A percentile compares a stretch with the other conserved stretches of the same genome.
phyloP scores from a whole-genome alignment of 305 asterid genomes.

The Caryopteris hybrid region DNA sequence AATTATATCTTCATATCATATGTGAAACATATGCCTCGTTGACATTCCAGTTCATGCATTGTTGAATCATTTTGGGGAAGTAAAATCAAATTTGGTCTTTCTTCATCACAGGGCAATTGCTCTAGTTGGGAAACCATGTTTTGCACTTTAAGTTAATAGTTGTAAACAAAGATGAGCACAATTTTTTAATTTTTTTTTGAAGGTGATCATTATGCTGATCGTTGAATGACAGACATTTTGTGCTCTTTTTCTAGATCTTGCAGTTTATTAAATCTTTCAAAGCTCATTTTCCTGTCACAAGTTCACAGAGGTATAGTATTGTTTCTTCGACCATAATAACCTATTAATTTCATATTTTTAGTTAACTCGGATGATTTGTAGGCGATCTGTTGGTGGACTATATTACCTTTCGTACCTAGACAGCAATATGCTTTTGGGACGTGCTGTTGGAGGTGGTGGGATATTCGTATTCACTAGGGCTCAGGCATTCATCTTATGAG shows the following conservation, averaged over 20 bases:
- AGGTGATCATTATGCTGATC: not conserved
- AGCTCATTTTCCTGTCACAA: slow-evolving; percentile 64
- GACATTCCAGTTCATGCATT: not conserved
- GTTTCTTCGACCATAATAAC: not conserved
- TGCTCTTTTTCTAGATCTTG: slow-evolving; percentile 40
- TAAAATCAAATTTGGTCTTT: not conserved
- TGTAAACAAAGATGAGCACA: not conserved
- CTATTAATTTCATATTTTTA: not conserved
- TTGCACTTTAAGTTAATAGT: not conserved
- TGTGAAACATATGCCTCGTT: not conserved
- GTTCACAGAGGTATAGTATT: slow-evolving; percentile 42
- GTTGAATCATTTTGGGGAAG: not conserved
- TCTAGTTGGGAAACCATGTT: not conserved
- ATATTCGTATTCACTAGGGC: slow-evolving; percentile 75
- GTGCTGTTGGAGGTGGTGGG: slow-evolving; percentile 92
- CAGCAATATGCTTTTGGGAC: slow-evolving; percentile 74
- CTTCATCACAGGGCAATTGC: not conserved
- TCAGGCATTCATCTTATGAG: slow-evolving; percentile 37
- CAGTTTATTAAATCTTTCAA: slow-evolving; percentile 71
- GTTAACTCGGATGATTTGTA: slow-evolving; percentile 22
- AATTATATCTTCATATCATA: not conserved
- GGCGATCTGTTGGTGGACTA: slow-evolving; percentile 77
- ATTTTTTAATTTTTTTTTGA: not conserved
- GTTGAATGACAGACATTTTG: slow-evolving; percentile 8
- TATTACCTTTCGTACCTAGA: slow-evolving; percentile 84